Conservation (phyloP, 2,329 filamentous ascomycete genomes). For the Fusarium transvaalense region DNA sequence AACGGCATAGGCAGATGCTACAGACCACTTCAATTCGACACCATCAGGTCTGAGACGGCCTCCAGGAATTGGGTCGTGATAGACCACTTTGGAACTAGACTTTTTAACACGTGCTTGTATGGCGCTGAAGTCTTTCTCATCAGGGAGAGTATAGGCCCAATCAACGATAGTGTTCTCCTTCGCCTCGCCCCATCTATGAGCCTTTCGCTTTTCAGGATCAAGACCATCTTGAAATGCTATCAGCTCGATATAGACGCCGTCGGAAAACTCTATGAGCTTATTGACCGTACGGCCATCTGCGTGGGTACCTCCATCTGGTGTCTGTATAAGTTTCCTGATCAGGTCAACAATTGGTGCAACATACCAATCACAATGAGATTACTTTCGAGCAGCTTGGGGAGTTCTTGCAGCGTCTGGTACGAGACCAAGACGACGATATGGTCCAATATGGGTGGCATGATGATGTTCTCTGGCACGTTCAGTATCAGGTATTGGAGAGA, state of each 20-base stretch:
- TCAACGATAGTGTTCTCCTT: constrained; percentile 26
- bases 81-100: neutral
- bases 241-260: constrained; percentile 34
- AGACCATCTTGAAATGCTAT: constrained; percentile 32
- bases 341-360: neutral
- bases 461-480: neutral
- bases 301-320: constrained; percentile 14
- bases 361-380: constrained; percentile 19
- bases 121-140: constrained; percentile 14
- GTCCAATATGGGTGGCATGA: constrained; percentile 13
- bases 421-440: constrained; percentile 34
- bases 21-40: constrained; percentile 30
- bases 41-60: constrained; percentile 33
- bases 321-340: neutral
- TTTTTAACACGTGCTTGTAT: constrained; percentile 15
- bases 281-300: constrained; percentile 35
- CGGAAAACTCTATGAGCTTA: constrained; percentile 24
- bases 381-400: constrained; percentile 9
- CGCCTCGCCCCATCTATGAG: constrained; percentile 27
- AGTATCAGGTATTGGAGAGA: accelerated
- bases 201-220: constrained; percentile 21
- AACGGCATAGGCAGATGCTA: constrained; percentile 20
- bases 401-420: constrained; percentile 16
- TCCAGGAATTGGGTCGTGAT: constrained; percentile 15
- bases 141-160: constrained; percentile 29